Percentiles rank a stretch among this genome's conserved stretches.
These are phyloP conservation scores for Butyriboletus appendiculatus DNA, from an alignment of 1,284 basidiomycete species.

Conservation along the genomic window DNA sequence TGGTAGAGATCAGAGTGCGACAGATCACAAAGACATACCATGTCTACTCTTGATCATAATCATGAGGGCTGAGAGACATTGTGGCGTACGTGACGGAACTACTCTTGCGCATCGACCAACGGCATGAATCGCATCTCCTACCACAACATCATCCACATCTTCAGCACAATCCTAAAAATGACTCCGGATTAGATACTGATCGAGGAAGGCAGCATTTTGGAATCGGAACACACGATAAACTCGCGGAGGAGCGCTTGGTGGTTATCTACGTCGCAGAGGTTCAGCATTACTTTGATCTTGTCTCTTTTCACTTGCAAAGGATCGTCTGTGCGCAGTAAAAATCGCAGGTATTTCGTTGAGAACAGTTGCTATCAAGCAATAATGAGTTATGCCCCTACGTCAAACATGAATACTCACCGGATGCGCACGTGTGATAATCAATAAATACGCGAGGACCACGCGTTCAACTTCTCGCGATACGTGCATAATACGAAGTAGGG, in stretches of 20 bases:
- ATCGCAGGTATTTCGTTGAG: conserved; percentile 57
- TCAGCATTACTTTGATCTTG: conserved; percentile 74
- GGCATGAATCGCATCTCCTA: conserved; percentile 71
- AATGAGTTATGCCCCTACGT: conserved; percentile 3
- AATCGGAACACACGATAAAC: conserved; percentile 62
- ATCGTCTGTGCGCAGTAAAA: conserved; percentile 73
- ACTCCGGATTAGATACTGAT: background rate
- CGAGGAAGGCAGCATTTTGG: background rate
- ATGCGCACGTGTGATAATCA: conserved; percentile 58
- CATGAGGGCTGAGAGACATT: conserved; percentile 77
- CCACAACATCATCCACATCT: conserved; percentile 69
- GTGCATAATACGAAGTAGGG: conserved; percentile 69
- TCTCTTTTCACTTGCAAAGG: conserved; percentile 61
- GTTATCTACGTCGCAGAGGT: conserved; percentile 66
- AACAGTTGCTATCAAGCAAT: conserved; percentile 53
- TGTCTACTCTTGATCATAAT: conserved; percentile 74
- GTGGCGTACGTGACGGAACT: conserved; percentile 66
- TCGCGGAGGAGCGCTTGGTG: conserved; percentile 74
- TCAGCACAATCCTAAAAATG: conserved; percentile 69
- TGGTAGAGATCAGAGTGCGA: background rate
- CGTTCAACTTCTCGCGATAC: conserved; percentile 69
- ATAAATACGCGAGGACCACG: conserved; percentile 71
- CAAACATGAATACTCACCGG: conserved; percentile 50
- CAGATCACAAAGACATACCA: conserved; percentile 44
- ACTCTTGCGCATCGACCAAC: conserved; percentile 74